Percentiles rank a stretch among this genome's conserved stretches.
Evolutionary conservation across 345 rosid species (phyloP).

Genomic region (Theobroma cacao): DNA sequence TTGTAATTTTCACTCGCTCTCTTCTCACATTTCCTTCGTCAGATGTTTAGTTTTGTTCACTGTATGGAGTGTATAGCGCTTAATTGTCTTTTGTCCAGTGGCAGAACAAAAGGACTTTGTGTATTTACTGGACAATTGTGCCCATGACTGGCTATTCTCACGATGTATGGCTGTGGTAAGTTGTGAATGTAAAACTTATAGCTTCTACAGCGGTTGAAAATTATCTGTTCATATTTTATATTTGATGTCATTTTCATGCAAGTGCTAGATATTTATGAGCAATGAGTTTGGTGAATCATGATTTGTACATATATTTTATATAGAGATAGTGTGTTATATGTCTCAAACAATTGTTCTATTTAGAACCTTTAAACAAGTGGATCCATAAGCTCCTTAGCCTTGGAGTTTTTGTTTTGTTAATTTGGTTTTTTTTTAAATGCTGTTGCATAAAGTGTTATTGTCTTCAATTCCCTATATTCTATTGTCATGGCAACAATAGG

Average conservation of each 20-base stretch:
- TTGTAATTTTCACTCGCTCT: slow-evolving; percentile 30
- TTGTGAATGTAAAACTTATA: neutral
- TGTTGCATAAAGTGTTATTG: neutral
- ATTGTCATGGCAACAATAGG: neutral
- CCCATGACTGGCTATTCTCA: slow-evolving; percentile 68
- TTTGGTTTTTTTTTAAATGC: neutral
- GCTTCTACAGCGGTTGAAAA: neutral
- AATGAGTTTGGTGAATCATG: neutral
- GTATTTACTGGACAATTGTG: slow-evolving; percentile 60
- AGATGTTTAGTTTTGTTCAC: neutral
- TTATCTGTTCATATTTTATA: neutral
- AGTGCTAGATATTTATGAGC: slow-evolving; percentile 1
- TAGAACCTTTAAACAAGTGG: neutral
- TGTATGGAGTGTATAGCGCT: neutral
- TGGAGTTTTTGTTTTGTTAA: neutral
- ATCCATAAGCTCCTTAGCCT: neutral
- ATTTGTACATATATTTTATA: neutral
- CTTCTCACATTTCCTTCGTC: neutral
- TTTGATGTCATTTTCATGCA: neutral
- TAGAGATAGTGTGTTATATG: neutral
- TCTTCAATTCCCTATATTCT: neutral
- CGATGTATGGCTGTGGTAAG: slow-evolving; percentile 67
- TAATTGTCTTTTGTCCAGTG: slow-evolving; percentile 35
- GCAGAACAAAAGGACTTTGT: slow-evolving; percentile 45
- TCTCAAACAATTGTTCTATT: neutral